Percentiles rank a stretch among this genome's conserved stretches.
These are phyloP conservation scores for Trichoderma koningiopsis DNA, from an alignment of 2,329 filamentous ascomycete genomes.

Conservation along the genomic window DNA sequence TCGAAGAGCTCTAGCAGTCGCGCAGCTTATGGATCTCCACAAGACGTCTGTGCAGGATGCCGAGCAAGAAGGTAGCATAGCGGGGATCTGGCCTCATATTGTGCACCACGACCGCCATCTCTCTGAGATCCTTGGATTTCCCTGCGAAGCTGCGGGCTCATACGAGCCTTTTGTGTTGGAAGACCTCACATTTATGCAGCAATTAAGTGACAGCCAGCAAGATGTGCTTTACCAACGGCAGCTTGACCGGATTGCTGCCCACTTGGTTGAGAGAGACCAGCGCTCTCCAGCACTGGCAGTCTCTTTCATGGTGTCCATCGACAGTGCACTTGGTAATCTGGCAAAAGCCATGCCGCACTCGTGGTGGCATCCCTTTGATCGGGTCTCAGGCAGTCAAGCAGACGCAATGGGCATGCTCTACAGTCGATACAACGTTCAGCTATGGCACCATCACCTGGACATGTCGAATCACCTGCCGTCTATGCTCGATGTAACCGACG, in stretches of 20 bases:
- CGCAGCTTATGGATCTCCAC: conserved; percentile 20
- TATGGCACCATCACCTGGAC: conserved; percentile 23
- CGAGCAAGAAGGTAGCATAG: background rate
- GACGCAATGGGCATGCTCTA: conserved; percentile 13
- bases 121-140: conserved; percentile 18
- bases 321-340: conserved; percentile 3
- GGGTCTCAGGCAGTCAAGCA: background rate
- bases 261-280: conserved; percentile 14
- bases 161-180: background rate
- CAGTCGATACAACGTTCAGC: conserved; percentile 15
- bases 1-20: conserved; percentile 19
- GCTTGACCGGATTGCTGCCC: conserved; percentile 16
- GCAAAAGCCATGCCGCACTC: conserved; percentile 9
- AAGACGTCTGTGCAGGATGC: background rate
- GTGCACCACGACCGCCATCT: conserved; percentile 22
- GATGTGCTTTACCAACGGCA: conserved; percentile 13
- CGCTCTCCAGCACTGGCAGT: background rate
- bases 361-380: conserved; percentile 20
- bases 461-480: conserved; percentile 21
- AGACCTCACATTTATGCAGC: background rate
- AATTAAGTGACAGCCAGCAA: background rate
- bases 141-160: background rate
- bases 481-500: conserved; percentile 14
- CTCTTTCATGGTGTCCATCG: conserved; percentile 1
- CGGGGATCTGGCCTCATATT: conserved; percentile 4